Evolutionary conservation across 495 filamentous ascomycete species (phyloP), one percentile per base, ranked within the genome.

Genomic region (Hypoxylon fragiforme): DNA sequence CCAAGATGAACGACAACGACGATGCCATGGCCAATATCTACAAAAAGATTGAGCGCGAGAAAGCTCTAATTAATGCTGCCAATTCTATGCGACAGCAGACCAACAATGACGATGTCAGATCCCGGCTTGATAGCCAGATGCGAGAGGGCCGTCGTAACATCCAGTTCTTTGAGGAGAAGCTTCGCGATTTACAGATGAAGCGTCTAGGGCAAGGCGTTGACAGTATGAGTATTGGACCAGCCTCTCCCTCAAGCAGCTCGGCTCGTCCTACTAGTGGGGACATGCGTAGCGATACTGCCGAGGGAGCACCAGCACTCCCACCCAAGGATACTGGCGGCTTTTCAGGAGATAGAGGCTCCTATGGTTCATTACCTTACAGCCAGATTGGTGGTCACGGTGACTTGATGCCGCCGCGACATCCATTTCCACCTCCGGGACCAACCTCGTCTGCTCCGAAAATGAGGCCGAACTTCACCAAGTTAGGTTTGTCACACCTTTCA

Each of bases 11-110:
- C 77, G 82, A 89, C 71, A 90, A 95, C 71, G 90, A 95, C 62
- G 87, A 91, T 64, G 83, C 88, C 63, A 83, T 92, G 74, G 81
- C 79, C 73, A 88, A 92, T 75, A 89, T 97, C 77, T 84, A 87
- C 76, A 87, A 85, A 75, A 97, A 99, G 89, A 97, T 97, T 74
- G 91, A 97, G 80, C 84, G 94, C 70, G 95, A 99, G 73, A 91
- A 92, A 79, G 87, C 87, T 63, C 83, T 99, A 60, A 94, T 99
- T 79, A 86, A 89, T 72, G 91, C 89, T 60, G 95, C 95, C 44
- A 90, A 90, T 68, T 82, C 87, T 50, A 95, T 99, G 89, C 87
- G 91, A 77, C 88, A 90, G 75, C 90, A 92, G 65, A 96, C 92
- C 63, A 85, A 90, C 73, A 97, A 99, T 70, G 86, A 89, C 47